phyloP scores from a whole-genome alignment of 192 early-diverging fungal species.

The Funneliformis mosseae region DNA sequence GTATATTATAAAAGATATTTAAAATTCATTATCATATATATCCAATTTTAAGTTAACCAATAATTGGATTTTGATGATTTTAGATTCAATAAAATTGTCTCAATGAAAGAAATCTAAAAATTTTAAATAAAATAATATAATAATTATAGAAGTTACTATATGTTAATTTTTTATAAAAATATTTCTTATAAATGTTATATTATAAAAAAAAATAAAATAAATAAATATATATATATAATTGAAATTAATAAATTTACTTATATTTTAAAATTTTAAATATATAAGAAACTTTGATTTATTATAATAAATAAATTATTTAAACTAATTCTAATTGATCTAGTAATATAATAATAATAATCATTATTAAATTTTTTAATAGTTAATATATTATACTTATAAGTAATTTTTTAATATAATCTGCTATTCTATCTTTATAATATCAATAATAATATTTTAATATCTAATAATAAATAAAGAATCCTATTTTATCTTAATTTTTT shows the following conservation, averaged over 20 bases:
- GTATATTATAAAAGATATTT: no score
- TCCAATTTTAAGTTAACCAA: no score
- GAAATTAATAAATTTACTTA: not conserved
- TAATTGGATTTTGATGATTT: no score
- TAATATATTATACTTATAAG: slow-evolving; percentile 51
- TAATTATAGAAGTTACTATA: no score
- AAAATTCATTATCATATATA: no score
- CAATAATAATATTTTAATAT: slow-evolving; percentile 84
- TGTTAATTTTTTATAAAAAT: slow-evolving; percentile 98
- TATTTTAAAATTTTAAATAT: not conserved
- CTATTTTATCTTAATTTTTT: not conserved
- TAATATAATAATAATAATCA: slow-evolving; percentile 97
- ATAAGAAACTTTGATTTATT: slow-evolving; percentile 67
- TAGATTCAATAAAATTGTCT: no score
- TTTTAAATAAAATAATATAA: no score
- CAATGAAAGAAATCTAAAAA: no score
- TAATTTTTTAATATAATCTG: slow-evolving; percentile 69
- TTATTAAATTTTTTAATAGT: slow-evolving; percentile 91
- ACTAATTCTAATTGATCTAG: slow-evolving; percentile 93
- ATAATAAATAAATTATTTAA: slow-evolving; percentile 89
- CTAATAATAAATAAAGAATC: slow-evolving; percentile 41
- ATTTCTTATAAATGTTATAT: slow-evolving; percentile 73
- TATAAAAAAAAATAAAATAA: not conserved
- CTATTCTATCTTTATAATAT: slow-evolving; percentile 94
- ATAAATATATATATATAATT: not conserved